Evolutionary conservation across 148 eudicot genomes (phyloP), one percentile per base, ranked within the genome.

Genomic region (Agrostemma githago): DNA sequence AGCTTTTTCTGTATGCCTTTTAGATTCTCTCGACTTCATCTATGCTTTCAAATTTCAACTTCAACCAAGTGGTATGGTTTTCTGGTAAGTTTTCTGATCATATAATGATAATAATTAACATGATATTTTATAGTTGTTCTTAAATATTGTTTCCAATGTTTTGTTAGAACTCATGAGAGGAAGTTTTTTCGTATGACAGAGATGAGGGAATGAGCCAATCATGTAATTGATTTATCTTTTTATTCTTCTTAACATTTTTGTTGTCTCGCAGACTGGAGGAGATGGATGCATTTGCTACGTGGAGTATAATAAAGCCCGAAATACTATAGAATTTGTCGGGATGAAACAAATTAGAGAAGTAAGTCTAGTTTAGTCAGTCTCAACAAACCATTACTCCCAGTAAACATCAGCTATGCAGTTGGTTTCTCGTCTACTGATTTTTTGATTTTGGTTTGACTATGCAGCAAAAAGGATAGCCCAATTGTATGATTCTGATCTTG

Each of bases 211-310:
- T 40, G 8, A 7, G 37, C 20, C 20, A 39, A 48, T 54, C 44
- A 46, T n/a, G 42, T 4, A 20, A 15, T 53, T 14, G 15, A 26
- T 60, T 80, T 10, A 46, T 46, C 34, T 57, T 38, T 9, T 20
- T 53, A 21, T 20, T 20, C 10, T 58, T 38, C 43, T 57, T 41
- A 70, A 43, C 9, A 1, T 77, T 51, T 68, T 5, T 14, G 11
- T 63, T 74, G 66, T 79, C 77, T 16, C 63, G 77, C 87, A 95
- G 97, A 90, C 94, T 60, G 99, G 99, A 82, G 96, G 85, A 78
- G 99, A 95, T 92, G 97, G 99, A 70, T 95, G 99, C 87, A 90
- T 92, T 75, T 95, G 99, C 89, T 85, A 89, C 81, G 80, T 95
- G 79, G 92, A 90, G 75, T 87, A 92, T 82, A 85, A 84, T 65